These are phyloP conservation scores for Tuber borchii DNA, from an alignment of 495 filamentous ascomycete species.

Conservation along the genomic window DNA sequence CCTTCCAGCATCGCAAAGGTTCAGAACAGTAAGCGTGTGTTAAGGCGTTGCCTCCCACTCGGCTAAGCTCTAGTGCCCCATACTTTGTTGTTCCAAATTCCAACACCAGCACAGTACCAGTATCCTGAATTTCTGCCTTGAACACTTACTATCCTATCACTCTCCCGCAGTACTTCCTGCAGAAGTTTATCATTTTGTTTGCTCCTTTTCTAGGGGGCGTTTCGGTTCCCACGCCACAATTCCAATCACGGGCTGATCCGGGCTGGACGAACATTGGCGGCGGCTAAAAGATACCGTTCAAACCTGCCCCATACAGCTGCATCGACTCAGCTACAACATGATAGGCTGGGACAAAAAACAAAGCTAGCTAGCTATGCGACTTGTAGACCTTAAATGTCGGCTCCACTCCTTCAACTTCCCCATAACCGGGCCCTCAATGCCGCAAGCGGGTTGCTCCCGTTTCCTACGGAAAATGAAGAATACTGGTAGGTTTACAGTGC, in stretches of 20 bases:
- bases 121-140: not conserved
- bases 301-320: not conserved
- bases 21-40: not conserved
- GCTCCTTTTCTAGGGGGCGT: not conserved
- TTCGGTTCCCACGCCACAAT: not conserved
- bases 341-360: not conserved
- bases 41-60: not conserved
- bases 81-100: not conserved
- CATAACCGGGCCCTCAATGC: not conserved
- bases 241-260: not conserved
- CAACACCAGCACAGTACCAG: not conserved
- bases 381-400: not conserved
- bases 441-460: not conserved
- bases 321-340: not conserved
- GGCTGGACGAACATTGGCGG: not conserved
- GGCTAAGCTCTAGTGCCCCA: not conserved
- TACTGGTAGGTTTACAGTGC: too few species aligned
- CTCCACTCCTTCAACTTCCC: not conserved
- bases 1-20: not conserved
- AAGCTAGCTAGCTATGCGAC: not conserved
- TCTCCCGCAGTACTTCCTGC: not conserved
- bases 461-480: too few species aligned
- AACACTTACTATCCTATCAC: not conserved
- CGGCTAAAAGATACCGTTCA: not conserved
- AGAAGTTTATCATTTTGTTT: not conserved